Conservation (phyloP, 148 eudicot genomes). For the Camellia lanceoleosa region DNA sequence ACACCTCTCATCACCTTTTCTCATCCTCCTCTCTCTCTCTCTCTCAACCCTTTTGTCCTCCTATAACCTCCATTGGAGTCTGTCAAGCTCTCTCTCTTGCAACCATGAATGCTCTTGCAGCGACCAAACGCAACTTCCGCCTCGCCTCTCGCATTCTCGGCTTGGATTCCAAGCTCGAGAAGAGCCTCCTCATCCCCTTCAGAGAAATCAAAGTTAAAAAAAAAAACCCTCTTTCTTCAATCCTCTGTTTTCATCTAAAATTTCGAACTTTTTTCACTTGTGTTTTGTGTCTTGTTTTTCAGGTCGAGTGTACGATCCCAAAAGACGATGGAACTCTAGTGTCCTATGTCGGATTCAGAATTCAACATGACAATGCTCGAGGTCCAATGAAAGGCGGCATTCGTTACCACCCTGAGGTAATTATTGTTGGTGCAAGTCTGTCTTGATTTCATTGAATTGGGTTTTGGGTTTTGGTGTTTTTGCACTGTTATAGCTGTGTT, state of each 20-base stretch:
- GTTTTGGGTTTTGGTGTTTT: not conserved
- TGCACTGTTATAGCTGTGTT: not conserved
- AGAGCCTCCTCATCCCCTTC: constrained; percentile 50
- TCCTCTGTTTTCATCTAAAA: not conserved
- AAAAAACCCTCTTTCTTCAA: not conserved
- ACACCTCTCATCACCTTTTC: too few relatives aligned
- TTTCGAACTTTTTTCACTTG: not conserved
- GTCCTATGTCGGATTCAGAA: constrained; percentile 35
- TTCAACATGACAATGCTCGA: constrained; percentile 44
- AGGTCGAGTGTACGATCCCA: constrained; percentile 44
- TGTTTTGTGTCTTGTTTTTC: not conserved
- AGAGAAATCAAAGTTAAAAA: constrained; percentile 48
- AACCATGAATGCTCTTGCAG: constrained; percentile 50
- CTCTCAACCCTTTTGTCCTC: too few relatives aligned
- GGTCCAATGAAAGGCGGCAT: constrained; percentile 53
- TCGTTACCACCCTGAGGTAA: constrained; percentile 42
- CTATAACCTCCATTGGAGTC: too few relatives aligned
- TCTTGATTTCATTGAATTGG: too few relatives aligned
- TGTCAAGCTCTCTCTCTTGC: too few relatives aligned
- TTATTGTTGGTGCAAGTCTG: not conserved
- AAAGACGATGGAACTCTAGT: constrained; percentile 36
- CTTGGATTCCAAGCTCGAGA: constrained; percentile 44
- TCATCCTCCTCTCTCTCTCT: not conserved
- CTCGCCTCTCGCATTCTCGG: constrained; percentile 44
- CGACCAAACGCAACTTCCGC: constrained; percentile 47